A percentile compares a stretch with the other conserved stretches of the same genome.
These are phyloP conservation scores for Aspergillus sp. DNA, from an alignment of 2,329 filamentous ascomycete species.

Conservation along the genomic window DNA sequence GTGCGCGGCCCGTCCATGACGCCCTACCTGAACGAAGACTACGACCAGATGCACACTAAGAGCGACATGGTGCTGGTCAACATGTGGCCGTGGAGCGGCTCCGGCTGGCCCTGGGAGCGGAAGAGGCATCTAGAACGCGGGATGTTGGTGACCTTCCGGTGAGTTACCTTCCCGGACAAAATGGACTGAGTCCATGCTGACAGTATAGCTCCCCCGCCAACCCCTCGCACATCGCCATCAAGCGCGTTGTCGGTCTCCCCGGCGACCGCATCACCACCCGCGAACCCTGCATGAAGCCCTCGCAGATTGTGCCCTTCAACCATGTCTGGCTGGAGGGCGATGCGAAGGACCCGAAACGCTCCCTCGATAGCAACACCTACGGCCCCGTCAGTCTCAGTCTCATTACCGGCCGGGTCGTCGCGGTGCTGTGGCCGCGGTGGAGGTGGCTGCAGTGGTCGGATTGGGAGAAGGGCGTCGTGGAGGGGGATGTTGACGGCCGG, in stretches of 20 bases:
- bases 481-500: constrained; percentile 19
- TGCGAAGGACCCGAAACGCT: constrained; percentile 62
- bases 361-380: constrained; percentile 83
- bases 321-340: constrained; percentile 97
- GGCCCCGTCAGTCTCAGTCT: constrained; percentile 76
- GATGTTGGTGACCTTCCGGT: constrained; percentile 68
- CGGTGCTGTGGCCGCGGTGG: constrained; percentile 64
- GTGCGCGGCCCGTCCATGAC: constrained; percentile 65
- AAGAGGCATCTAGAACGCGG: constrained; percentile 62
- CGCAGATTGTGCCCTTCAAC: constrained; percentile 67
- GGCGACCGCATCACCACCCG: constrained; percentile 73
- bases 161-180: constrained; percentile 3
- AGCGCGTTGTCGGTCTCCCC: constrained; percentile 76
- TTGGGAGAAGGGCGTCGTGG: constrained; percentile 33
- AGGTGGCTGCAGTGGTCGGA: constrained; percentile 35
- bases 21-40: constrained; percentile 69
- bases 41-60: constrained; percentile 42
- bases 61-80: constrained; percentile 44
- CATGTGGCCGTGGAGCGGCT: constrained; percentile 37
- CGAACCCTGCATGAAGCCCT: constrained; percentile 54
- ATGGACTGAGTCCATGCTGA: neutral
- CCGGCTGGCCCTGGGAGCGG: constrained; percentile 51
- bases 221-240: constrained; percentile 69
- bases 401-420: constrained; percentile 70
- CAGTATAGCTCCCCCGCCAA: constrained; percentile 63